Conservation (phyloP, 2,329 filamentous ascomycete genomes). For the Sclerotinia spermophila region DNA sequence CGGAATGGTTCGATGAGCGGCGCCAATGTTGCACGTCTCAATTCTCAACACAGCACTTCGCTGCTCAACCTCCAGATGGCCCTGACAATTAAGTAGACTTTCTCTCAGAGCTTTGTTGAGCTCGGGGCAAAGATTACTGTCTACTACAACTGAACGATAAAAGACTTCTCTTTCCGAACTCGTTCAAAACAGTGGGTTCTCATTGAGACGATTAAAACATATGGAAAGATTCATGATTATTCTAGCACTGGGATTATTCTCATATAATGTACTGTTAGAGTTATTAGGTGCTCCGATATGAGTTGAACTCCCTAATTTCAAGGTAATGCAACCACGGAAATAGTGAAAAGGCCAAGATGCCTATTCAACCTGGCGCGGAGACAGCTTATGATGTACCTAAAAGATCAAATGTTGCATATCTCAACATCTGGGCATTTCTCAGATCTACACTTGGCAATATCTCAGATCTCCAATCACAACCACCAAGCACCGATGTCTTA, state of each 20-base stretch:
- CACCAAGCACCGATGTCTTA: background rate
- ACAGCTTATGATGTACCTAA: background rate
- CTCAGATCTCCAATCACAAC: background rate
- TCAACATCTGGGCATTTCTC: conserved; percentile 5
- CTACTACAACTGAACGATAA: background rate
- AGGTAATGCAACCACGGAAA: background rate
- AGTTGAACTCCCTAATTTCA: background rate
- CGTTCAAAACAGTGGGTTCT: background rate
- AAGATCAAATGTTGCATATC: conserved; percentile 2
- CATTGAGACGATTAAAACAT: background rate
- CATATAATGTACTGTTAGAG: no score
- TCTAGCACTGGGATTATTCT: background rate
- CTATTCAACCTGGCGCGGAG: background rate
- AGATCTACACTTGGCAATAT: background rate
- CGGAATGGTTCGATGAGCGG: conserved; percentile 13
- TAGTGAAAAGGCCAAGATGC: background rate
- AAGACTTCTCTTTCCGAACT: background rate
- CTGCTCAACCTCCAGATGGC: background rate
- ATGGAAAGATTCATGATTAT: background rate
- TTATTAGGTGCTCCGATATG: background rate
- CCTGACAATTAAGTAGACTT: background rate
- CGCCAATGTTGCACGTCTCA: conserved; percentile 18
- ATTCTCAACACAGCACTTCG: background rate
- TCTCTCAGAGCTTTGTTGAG: background rate
- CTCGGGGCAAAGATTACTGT: background rate